Evolutionary conservation across 2,329 filamentous ascomycete species (phyloP), one percentile per base, ranked within the genome.

Genomic region (Hymenoscyphus salicellus): DNA sequence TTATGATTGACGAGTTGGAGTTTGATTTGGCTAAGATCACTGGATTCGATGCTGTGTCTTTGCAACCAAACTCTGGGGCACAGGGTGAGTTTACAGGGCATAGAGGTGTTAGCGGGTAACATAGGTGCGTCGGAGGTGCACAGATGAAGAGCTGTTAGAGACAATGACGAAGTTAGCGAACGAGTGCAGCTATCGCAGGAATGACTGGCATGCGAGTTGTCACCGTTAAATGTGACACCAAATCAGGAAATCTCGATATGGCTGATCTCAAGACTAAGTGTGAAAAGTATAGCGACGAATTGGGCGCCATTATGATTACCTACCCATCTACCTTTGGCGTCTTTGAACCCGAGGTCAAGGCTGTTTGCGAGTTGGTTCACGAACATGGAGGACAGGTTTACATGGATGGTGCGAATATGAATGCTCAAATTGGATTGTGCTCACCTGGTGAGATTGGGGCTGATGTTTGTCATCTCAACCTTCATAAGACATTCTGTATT

Each of bases 331-430:
- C 94, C 0, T 98, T 90, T 71, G 94, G 94, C 76, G 92, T 98
- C 33, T 98, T 96, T 75, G 94, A 98, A 81, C 93, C 93, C 2
- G 85, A 88, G 69, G 86, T 97, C 76, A 95, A 93, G 81, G 86
- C 90, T 75, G 93, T 89, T 17, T 97, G 93, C 78, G 82, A 92
- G 63, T 81, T 96, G 33, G 92, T 98, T 20, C 94, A 98, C 79
- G 79, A 90, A 69, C 82, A 96, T 75, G 94, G 94, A 61, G 94
- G 94, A 10, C 92, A 96, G 75, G 94, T 98, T 17, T 98, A 97
- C 82, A 97, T 98, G 94, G 94, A 98, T 76, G 94, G 94, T 58
- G 94, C 94, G 70, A 98, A 98, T 81, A 95, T 97, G 92, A 98
- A 97, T 75, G 94, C 94, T 20, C 94, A 98, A 78, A 97, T 98